These are phyloP conservation scores for Penicillium janthinellum DNA, from an alignment of 2,329 filamentous ascomycete genomes.

Conservation along the genomic window DNA sequence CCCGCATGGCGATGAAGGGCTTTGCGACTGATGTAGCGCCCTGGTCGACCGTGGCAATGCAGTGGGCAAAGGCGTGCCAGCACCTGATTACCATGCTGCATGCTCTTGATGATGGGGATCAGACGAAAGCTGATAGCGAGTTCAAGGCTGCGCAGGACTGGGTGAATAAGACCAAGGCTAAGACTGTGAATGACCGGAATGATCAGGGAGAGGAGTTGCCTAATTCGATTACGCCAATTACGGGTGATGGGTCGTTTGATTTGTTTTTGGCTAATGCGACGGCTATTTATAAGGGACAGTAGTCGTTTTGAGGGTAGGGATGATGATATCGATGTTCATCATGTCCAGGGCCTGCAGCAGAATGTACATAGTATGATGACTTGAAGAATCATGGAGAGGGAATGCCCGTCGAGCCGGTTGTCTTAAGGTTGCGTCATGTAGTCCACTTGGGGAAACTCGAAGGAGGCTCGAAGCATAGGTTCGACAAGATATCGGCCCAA, in stretches of 20 bases:
- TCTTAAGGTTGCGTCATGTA: not conserved
- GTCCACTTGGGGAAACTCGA: not conserved
- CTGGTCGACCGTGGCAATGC: slow-evolving; percentile 23
- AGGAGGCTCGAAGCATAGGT: not conserved
- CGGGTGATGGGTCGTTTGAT: slow-evolving; percentile 10
- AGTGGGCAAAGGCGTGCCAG: slow-evolving; percentile 23
- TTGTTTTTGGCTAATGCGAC: slow-evolving; percentile 8
- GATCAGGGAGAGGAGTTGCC: slow-evolving; percentile 11
- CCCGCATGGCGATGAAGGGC: slow-evolving; percentile 19
- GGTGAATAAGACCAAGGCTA: slow-evolving; percentile 23
- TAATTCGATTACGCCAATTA: slow-evolving; percentile 6
- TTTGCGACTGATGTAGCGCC: slow-evolving; percentile 21
- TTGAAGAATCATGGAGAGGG: not conserved
- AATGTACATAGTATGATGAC: not conserved
- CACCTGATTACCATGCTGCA: slow-evolving; percentile 24
- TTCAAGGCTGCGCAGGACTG: slow-evolving; percentile 17
- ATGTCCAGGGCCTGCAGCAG: not conserved
- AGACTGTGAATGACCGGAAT: slow-evolving; percentile 21
- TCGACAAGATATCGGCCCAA: not conserved
- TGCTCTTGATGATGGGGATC: slow-evolving; percentile 15
- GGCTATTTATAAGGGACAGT: slow-evolving; percentile 4
- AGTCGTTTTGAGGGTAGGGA: not conserved
- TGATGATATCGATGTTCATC: not conserved
- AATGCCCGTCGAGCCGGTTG: not conserved
- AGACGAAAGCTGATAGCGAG: slow-evolving; percentile 21